Evolutionary conservation across 2,329 filamentous ascomycete species (phyloP).

Genomic region (Pyrenophora graminea): DNA sequence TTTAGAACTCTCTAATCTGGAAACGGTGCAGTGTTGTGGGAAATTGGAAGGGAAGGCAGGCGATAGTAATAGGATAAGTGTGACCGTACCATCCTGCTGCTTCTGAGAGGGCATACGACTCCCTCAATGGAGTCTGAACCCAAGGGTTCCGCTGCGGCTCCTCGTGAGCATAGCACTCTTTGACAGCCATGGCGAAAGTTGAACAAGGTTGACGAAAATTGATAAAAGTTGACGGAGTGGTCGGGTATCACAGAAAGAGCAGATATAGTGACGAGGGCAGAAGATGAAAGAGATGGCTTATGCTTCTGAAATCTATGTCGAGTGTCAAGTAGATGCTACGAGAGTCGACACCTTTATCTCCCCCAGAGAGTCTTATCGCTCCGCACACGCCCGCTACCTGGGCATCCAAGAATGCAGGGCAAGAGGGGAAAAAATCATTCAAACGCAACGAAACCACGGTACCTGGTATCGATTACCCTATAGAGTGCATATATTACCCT

Average conservation of each 20-base stretch:
- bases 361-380: slow-evolving; percentile 27
- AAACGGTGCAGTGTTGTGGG: neutral
- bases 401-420: slow-evolving; percentile 13
- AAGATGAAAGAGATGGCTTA: neutral
- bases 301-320: slow-evolving; percentile 2
- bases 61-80: slow-evolving; percentile 18
- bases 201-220: neutral
- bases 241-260: slow-evolving; percentile 12
- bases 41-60: neutral
- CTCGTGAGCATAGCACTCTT: slow-evolving; percentile 24
- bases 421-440: slow-evolving; percentile 18
- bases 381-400: slow-evolving; percentile 27
- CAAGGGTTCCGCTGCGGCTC: slow-evolving; percentile 55
- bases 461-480: slow-evolving; percentile 42
- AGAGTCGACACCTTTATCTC: slow-evolving; percentile 19
- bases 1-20: slow-evolving; percentile 44
- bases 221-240: neutral
- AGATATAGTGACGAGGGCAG: slow-evolving; percentile 1
- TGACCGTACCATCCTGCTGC: slow-evolving; percentile 70
- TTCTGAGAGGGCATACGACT: slow-evolving; percentile 68
- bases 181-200: slow-evolving; percentile 31
- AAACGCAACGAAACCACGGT: slow-evolving; percentile 16
- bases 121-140: slow-evolving; percentile 72
- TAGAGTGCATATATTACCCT: slow-evolving; percentile 40
- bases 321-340: slow-evolving; percentile 2